Conservation (phyloP, 2,329 filamentous ascomycete species). For the Botrytis aclada region DNA sequence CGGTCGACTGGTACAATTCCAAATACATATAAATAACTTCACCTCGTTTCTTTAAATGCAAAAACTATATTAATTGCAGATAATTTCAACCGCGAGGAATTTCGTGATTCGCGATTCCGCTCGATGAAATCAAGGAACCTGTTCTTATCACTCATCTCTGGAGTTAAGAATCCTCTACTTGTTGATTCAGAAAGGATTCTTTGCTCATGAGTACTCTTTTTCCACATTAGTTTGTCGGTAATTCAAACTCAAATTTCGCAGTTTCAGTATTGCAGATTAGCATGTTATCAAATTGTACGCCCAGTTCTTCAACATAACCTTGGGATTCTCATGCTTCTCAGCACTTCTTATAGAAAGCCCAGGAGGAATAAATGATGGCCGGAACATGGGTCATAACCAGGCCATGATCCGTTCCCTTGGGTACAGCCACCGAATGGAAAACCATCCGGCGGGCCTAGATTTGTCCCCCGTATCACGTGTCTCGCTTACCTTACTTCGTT, state of each 20-base stretch:
- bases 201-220: not conserved
- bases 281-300: not conserved
- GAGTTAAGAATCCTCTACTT: not conserved
- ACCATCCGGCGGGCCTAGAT: not conserved
- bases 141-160: not conserved
- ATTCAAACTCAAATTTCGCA: not conserved
- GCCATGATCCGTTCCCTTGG: not conserved
- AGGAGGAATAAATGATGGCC: not conserved
- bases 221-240: not conserved
- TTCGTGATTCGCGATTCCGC: not conserved
- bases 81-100: not conserved
- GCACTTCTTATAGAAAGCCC: not conserved
- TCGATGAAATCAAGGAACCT: not conserved
- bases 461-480: not conserved
- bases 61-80: not conserved
- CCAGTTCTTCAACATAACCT: not conserved
- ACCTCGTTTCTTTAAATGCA: not conserved
- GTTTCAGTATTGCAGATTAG: not conserved
- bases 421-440: not conserved
- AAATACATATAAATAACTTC: not conserved
- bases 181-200: rapidly evolving
- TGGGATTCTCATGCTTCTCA: not conserved
- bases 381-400: not conserved
- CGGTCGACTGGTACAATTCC: not conserved
- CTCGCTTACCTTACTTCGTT: not conserved